Conservation (phyloP, 345 rosid genomes). For the Bruguiera parviflora region DNA sequence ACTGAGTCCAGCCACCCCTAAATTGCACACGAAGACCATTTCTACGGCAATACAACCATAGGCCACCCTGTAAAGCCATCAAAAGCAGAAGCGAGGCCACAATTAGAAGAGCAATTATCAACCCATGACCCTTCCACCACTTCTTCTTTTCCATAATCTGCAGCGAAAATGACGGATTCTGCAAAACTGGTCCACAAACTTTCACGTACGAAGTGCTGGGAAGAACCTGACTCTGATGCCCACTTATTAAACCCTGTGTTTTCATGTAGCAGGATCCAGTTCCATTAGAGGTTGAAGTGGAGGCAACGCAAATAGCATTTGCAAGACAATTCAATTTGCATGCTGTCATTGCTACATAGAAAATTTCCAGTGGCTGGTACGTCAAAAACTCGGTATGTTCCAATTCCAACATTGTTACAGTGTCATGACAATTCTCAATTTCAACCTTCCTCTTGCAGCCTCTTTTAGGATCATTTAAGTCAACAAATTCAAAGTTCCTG, state of each 20-base stretch:
- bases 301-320: constrained; percentile 44
- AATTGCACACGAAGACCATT: constrained; percentile 28
- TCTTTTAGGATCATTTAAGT: constrained; percentile 40
- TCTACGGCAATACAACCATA: constrained; percentile 54
- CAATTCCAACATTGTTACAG: constrained; percentile 47
- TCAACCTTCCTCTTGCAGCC: constrained; percentile 60
- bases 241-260: constrained; percentile 43
- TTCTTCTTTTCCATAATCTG: constrained; percentile 13
- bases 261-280: constrained; percentile 59
- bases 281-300: constrained; percentile 54
- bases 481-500: constrained; percentile 47
- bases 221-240: constrained; percentile 42
- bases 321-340: constrained; percentile 49
- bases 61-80: constrained; percentile 31
- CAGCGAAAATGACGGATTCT: constrained; percentile 24
- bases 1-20: constrained; percentile 42
- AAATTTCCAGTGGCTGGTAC: constrained; percentile 27
- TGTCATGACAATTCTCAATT: constrained; percentile 40
- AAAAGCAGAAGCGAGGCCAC: constrained; percentile 33
- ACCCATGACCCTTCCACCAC: constrained; percentile 26
- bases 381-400: constrained; percentile 39
- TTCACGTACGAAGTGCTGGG: constrained; percentile 55
- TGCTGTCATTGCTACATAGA: constrained; percentile 36
- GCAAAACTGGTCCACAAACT: constrained; percentile 49
- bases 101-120: constrained; percentile 38